phyloP scores from a whole-genome alignment of 2,329 filamentous ascomycete species.

The Diaporthe helianthi region DNA sequence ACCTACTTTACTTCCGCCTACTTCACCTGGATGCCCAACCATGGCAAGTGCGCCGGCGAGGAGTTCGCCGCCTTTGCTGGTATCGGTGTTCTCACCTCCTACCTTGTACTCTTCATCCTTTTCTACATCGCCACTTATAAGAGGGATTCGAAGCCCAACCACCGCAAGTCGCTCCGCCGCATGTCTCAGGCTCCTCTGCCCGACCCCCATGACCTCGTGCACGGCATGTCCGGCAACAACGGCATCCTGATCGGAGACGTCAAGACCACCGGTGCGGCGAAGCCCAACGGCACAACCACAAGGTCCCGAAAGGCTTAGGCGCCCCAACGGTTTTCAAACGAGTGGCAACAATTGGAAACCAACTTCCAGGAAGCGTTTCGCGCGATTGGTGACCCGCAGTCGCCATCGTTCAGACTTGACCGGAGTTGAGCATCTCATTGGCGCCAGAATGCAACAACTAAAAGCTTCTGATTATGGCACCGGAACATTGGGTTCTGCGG shows the following conservation, averaged over 20 bases:
- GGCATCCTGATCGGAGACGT: conserved; percentile 54
- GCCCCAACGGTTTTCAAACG: conserved; percentile 2
- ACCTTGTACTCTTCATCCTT: conserved; percentile 97
- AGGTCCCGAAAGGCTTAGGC: conserved; percentile 74
- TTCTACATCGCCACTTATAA: conserved; percentile 99
- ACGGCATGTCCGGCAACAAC: conserved; percentile 59
- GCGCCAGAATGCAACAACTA: not conserved
- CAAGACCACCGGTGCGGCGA: conserved; percentile 59
- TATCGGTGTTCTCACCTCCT: conserved; percentile 90
- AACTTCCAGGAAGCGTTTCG: not conserved
- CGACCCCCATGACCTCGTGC: conserved; percentile 79
- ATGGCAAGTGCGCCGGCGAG: conserved; percentile 89
- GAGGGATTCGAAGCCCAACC: conserved; percentile 69
- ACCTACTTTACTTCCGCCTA: conserved; percentile 96
- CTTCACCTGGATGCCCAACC: conserved; percentile 83
- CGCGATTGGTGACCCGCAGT: not conserved
- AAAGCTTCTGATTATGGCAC: not conserved
- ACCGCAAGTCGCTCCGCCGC: conserved; percentile 76
- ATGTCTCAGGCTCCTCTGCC: conserved; percentile 75
- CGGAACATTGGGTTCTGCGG: conserved; percentile 7
- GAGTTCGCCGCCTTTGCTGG: conserved; percentile 95
- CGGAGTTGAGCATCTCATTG: not conserved
- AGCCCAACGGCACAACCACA: conserved; percentile 66
- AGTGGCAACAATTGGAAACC: not conserved
- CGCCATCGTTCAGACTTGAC: not conserved